Base-by-base conservation (phyloP, 148 eudicot genomes). In the Simmondsia chinensis region DNA sequence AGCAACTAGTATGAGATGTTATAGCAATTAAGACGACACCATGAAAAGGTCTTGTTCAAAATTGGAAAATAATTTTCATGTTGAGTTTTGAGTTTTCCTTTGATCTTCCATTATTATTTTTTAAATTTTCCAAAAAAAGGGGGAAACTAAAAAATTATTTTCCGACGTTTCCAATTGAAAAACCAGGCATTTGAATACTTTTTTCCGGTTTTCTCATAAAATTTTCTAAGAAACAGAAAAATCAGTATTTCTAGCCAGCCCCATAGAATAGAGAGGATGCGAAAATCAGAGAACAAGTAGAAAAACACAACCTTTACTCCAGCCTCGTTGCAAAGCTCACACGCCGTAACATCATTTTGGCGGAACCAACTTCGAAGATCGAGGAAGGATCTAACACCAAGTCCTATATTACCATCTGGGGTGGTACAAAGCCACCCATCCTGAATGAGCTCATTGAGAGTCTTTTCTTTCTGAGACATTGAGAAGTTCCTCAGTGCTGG, bases 361-460 rank as follows among this genome's bases (percentile, higher is more conserved):
- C 65, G 86, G 54, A 91, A 91, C 99, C 99, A 91, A 70, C 94
- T 71, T 39, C 99, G 86, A 36, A 86, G 80, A 70, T 91, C 99
- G 40, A 91, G 86, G 39, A 91, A 86, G 42, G 99, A 91, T 73
- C 96, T 72, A 51, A 75, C 68, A 37, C 99, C 96, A 34, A 91
- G 73, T 45, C 99, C 99, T 46, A 91, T 60, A 11, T 60, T 62
- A 46, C 82, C 85, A 57, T 75, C 79, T 45, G 83, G 27, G 24
- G 65, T 59, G 23, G 57, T 52, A 51, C 69, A 79, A 23, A 91
- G 80, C 99, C 99, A 91, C 45, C 79, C 67, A 63, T 91, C 99
- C 50, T 40, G 65, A 5, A 77, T 56, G 39, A 91, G 64, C 48
- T 82, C 94, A 20, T 73, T 82, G 7, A 91, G 79, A 15, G 96